Evolutionary conservation across 208 protist species (phyloP), one percentile per base, ranked within the genome.

Genomic region (Leishmania braziliensis): DNA sequence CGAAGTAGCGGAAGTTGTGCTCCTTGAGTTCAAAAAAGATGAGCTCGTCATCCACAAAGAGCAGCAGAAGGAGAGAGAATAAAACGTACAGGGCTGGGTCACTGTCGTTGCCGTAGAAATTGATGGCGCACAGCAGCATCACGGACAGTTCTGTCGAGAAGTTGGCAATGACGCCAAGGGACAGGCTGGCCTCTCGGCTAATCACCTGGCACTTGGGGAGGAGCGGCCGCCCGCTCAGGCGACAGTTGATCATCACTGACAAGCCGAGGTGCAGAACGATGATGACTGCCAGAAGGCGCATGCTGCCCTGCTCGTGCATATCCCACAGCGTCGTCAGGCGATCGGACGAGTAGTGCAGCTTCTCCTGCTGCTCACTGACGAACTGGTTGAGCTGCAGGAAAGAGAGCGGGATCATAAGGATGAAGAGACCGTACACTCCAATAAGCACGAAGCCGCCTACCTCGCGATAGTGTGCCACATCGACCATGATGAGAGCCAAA

Each of bases 1-100:
- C 90, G 83, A 95, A 93, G 88, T 97, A 97, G 58, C 92, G 93
- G 77, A 91, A 93, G 62, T 86, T 71, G 58, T 83, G 82, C 75
- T 79, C 66, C 65, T 65, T 80, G 16, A 95, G 85, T 0, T 69
- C 82, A 23, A 79, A 77, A 78, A 97, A 95, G 36, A 95, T 56
- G 39, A 88, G 62, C 8, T 84, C 87, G 78, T 96, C 94, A 76
- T 96, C 84, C n/a, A 90, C 83, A 58, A 97, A 79, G 46, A 97
- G 83, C 48, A 95, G 80, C n/a, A 97, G 82, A 36, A 97, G 86
- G 10, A 91, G 72, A 20, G 90, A 89, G 48, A 83, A 84, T 48
- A 87, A 16, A 4, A 93, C 91, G 76, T 93, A 90, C n/a, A 95
- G 68, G n/a, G 79, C 81, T 14, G 92, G 90, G 80, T 93, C 92